A percentile compares a stretch with the other conserved stretches of the same genome.
Conservation (phyloP, 176 grass and related monocot species). For the Otatea glauca region DNA sequence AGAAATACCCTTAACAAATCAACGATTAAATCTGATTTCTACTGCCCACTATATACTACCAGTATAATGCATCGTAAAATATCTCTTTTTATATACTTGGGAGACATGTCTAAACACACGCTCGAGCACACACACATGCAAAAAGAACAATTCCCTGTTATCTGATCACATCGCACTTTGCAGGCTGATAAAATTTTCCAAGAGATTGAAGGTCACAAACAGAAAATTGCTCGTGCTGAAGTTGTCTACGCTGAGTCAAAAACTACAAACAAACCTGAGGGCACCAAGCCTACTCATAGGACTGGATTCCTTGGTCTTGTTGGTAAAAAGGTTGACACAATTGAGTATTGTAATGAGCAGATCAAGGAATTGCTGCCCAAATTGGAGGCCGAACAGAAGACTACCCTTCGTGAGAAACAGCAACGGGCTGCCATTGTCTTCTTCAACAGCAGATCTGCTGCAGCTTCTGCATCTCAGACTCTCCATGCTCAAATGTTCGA, state of each 20-base stretch:
- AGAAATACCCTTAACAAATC: no score
- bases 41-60: no score
- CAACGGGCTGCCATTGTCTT: constrained; percentile 73
- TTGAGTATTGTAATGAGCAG: constrained; percentile 74
- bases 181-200: constrained; percentile 90
- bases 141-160: not conserved
- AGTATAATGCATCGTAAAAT: no score
- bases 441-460: constrained; percentile 79
- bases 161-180: constrained; percentile 20
- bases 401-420: constrained; percentile 73
- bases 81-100: not conserved
- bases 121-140: not conserved
- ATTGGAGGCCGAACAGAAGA: constrained; percentile 83
- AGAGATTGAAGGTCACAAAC: constrained; percentile 74
- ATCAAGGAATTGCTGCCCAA: constrained; percentile 84
- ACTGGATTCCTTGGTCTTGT: constrained; percentile 83
- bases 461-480: constrained; percentile 82
- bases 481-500: constrained; percentile 80
- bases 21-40: no score
- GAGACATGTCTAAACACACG: not conserved
- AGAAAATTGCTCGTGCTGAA: constrained; percentile 83
- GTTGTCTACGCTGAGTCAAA: constrained; percentile 69
- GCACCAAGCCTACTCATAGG: constrained; percentile 65
- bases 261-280: constrained; percentile 63
- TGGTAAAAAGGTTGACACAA: constrained; percentile 86